phyloP scores from a whole-genome alignment of 805 yeast species.

The Suhomyces vadensis region DNA sequence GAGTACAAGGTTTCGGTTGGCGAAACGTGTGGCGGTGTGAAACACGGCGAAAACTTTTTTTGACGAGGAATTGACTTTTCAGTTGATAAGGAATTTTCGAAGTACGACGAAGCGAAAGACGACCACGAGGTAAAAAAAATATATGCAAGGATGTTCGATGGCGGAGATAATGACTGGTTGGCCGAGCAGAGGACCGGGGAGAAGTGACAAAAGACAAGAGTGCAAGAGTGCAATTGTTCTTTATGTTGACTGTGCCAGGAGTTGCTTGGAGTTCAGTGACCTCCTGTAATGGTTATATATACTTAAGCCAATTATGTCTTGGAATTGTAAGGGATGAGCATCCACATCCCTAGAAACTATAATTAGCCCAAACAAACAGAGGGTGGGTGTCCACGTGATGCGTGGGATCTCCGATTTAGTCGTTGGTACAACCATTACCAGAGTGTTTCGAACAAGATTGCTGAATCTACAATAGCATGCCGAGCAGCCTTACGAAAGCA shows the following conservation, averaged over 20 bases:
- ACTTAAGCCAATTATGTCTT: background rate
- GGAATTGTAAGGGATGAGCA: background rate
- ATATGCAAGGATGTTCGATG: background rate
- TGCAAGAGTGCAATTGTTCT: too few relatives aligned
- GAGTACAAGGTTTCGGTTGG: background rate
- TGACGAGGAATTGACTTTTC: background rate
- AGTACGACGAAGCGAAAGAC: background rate
- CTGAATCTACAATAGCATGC: too few relatives aligned
- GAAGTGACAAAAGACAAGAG: background rate
- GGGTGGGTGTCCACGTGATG: background rate
- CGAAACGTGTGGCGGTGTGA: too few relatives aligned
- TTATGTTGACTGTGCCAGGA: too few relatives aligned
- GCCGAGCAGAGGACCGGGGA: background rate
- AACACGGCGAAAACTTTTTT: background rate
- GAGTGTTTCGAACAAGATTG: too few relatives aligned
- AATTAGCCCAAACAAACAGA: background rate
- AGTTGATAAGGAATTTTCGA: background rate
- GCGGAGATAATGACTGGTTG: background rate
- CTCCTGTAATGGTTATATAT: background rate
- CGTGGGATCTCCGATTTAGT: background rate
- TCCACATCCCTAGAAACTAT: background rate
- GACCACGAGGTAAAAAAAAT: constrained; percentile 1
- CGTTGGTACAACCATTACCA: background rate
- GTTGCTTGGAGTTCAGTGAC: too few relatives aligned
- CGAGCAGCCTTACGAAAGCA: too few relatives aligned